A percentile compares a stretch with the other conserved stretches of the same genome.
Conservation (phyloP, 495 filamentous ascomycete genomes). For the Diplogelasinospora grovesii region DNA sequence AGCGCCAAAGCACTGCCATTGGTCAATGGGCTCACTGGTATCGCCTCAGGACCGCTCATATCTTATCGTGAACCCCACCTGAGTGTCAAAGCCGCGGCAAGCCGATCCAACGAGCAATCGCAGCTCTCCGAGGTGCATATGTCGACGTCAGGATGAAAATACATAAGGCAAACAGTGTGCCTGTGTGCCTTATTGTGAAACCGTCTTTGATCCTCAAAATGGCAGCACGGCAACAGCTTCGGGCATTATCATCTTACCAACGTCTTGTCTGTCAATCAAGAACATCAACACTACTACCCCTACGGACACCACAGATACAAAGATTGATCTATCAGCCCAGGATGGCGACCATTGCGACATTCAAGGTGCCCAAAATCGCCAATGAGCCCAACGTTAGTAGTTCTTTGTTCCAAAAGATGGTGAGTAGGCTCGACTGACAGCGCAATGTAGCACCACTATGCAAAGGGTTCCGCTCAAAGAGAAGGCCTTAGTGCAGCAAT, state of each 20-base stretch:
- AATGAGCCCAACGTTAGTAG: conserved; percentile 89
- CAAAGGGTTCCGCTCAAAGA: conserved; percentile 71
- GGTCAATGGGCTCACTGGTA: conserved; percentile 16
- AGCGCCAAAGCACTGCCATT: too few species aligned
- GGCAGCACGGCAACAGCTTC: conserved; percentile 17
- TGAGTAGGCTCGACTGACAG: conserved; percentile 17
- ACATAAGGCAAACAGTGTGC: too few species aligned
- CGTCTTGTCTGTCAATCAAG: conserved; percentile 15
- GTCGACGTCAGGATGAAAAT: too few species aligned
- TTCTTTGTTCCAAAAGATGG: neutral
- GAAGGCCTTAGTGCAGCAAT: conserved; percentile 65
- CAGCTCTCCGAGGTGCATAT: too few species aligned
- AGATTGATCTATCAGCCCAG: conserved; percentile 5
- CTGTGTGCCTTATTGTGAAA: too few species aligned
- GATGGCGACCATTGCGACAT: conserved; percentile 54
- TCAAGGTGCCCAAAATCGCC: conserved; percentile 78
- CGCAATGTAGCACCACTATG: conserved; percentile 70
- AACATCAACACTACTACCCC: neutral
- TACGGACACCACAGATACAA: neutral
- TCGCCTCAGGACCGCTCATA: too few species aligned
- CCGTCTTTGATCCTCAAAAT: conserved; percentile 12
- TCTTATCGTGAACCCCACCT: too few species aligned
- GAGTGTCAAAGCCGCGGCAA: conserved; percentile 29
- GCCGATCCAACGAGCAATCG: conserved; percentile 22
- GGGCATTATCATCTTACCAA: too few species aligned